Evolutionary conservation across 2,329 filamentous ascomycete genomes (phyloP).

Genomic region (Aspergillus intermedius): DNA sequence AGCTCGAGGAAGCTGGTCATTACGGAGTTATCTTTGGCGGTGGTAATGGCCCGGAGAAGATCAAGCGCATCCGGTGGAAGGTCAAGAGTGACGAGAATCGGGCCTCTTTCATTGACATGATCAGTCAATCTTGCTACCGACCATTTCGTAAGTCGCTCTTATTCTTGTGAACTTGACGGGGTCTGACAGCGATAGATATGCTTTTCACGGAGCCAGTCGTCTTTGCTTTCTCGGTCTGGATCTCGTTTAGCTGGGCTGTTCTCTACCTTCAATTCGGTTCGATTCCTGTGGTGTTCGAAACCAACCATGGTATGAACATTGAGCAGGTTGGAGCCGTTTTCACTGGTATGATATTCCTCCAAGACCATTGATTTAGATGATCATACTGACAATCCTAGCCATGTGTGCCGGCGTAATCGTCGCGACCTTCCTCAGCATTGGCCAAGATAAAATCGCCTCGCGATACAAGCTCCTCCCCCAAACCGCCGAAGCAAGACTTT

Average conservation of each 20-base stretch:
- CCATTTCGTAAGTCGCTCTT: constrained; percentile 56
- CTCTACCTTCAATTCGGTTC: constrained; percentile 79
- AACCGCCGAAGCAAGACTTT: constrained; percentile 70
- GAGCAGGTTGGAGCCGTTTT: constrained; percentile 68
- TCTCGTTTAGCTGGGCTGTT: constrained; percentile 81
- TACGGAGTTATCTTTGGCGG: constrained; percentile 47
- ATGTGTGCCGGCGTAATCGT: constrained; percentile 62
- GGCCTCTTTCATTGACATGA: constrained; percentile 60
- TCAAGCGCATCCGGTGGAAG: constrained; percentile 64
- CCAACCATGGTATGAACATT: constrained; percentile 60
- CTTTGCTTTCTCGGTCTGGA: constrained; percentile 76
- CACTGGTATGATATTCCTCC: constrained; percentile 30
- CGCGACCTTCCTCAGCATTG: constrained; percentile 62
- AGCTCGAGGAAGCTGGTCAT: constrained; percentile 60
- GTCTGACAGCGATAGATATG: constrained; percentile 35
- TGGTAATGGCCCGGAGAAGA: constrained; percentile 21
- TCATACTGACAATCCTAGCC: constrained; percentile 32
- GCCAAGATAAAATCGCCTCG: constrained; percentile 62
- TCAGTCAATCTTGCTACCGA: constrained; percentile 65
- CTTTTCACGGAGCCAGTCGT: constrained; percentile 59
- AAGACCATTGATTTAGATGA: too few species aligned
- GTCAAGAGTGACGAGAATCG: constrained; percentile 73
- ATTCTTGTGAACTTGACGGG: too few species aligned
- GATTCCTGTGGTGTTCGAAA: constrained; percentile 68
- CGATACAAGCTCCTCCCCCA: constrained; percentile 40